Evolutionary conservation across 176 grass and related monocot genomes (phyloP).

Genomic region (Lolium multiflorum): DNA sequence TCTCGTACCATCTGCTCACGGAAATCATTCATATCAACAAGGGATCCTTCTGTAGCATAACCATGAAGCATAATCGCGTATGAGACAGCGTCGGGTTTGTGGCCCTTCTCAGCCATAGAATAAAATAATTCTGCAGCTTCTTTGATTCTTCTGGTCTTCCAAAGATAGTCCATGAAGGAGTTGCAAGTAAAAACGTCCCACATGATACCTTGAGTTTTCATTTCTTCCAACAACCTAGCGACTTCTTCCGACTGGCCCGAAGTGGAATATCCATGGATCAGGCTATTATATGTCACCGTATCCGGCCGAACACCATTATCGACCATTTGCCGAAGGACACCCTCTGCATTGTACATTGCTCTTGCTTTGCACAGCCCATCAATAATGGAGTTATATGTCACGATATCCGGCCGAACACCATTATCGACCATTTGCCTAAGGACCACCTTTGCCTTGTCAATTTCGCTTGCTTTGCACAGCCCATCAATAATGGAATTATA

Average conservation of each 20-base stretch:
- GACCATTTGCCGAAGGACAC: neutral
- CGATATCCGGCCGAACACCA: neutral
- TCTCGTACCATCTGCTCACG: too few relatives aligned
- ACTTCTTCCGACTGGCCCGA: neutral
- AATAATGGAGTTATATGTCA: neutral
- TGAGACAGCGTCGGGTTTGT: neutral
- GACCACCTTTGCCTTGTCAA: neutral
- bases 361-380: neutral
- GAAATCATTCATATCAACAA: neutral
- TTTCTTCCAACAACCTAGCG: constrained; percentile 25
- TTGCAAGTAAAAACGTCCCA: neutral
- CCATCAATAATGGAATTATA: neutral
- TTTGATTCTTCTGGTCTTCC: constrained; percentile 21
- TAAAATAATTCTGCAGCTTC: neutral
- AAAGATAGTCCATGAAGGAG: constrained; percentile 11
- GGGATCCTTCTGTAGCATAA: neutral
- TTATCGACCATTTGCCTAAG: neutral
- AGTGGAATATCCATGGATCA: constrained; percentile 33
- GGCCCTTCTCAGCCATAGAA: neutral
- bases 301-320: neutral
- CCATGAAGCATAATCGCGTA: neutral
- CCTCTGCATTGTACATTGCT: constrained; percentile 2
- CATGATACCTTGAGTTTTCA: constrained; percentile 23
- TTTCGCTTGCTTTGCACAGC: neutral
- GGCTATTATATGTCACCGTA: neutral